phyloP scores from a whole-genome alignment of 2,329 filamentous ascomycete species.

The Leptographium lundbergii region DNA sequence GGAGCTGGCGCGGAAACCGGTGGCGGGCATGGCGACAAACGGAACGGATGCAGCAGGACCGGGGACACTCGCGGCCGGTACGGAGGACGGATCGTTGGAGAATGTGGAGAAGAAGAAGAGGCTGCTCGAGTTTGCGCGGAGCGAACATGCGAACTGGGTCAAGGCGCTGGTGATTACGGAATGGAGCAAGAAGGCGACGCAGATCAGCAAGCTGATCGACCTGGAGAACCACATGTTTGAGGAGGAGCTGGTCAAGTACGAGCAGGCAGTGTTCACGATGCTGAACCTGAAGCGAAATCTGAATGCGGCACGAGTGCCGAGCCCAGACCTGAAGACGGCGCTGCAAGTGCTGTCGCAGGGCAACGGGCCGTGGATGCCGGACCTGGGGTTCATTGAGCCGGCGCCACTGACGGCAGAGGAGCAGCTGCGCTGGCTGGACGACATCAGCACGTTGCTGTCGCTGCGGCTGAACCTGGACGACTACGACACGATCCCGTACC shows the following conservation, averaged over 20 bases:
- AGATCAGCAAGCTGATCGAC: slow-evolving; percentile 81
- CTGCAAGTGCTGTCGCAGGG: slow-evolving; percentile 73
- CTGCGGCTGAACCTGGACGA: slow-evolving; percentile 79
- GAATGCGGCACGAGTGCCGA: slow-evolving; percentile 62
- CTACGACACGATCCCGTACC: slow-evolving; percentile 58
- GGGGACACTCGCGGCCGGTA: slow-evolving; percentile 34
- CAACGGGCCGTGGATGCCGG: slow-evolving; percentile 64
- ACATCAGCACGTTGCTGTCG: slow-evolving; percentile 73
- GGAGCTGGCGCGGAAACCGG: slow-evolving; percentile 55
- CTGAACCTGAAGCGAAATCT: slow-evolving; percentile 63
- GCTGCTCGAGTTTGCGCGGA: slow-evolving; percentile 66
- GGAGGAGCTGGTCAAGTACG: slow-evolving; percentile 47
- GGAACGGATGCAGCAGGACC: slow-evolving; percentile 19
- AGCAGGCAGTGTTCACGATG: slow-evolving; percentile 47
- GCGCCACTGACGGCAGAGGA: slow-evolving; percentile 58
- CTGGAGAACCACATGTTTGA: slow-evolving; percentile 60
- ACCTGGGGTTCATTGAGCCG: slow-evolving; percentile 68
- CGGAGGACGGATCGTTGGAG: slow-evolving; percentile 48
- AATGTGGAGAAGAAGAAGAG: slow-evolving; percentile 65
- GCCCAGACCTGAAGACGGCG: slow-evolving; percentile 83
- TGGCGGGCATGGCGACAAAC: slow-evolving; percentile 40
- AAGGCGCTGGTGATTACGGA: slow-evolving; percentile 83
- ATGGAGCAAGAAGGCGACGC: slow-evolving; percentile 70
- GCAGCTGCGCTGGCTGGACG: slow-evolving; percentile 60
- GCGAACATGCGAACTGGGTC: slow-evolving; percentile 75